Base-by-base conservation (phyloP, 148 eudicot genomes). In the Polygonum maritimum region DNA sequence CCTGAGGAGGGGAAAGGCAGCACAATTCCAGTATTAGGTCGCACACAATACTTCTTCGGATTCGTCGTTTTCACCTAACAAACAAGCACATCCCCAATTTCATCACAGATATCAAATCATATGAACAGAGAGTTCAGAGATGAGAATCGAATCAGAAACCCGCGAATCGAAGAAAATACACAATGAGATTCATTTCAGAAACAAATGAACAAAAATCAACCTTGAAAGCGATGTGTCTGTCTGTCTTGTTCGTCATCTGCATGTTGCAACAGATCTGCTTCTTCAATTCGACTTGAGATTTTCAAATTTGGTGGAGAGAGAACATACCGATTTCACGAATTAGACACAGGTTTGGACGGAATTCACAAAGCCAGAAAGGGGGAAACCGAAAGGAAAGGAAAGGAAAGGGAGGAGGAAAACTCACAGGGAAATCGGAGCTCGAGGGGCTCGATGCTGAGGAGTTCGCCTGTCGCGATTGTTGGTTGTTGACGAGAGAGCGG, bases 21-120 rank as follows among this genome's bases (percentile, higher is more conserved):
- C 75, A 91, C 94, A 31, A 93, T 83, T 76, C 97, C 98, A 35
- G 94, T 86, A 74, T 93, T 93, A 39, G 97, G 98, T 74, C 94
- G 60, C 44, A 93, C 98, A 73, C 91, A 88, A 62, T 93, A 93
- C 86, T 91, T 89, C 83, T 89, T 93, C 21, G 98, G 98, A 84
- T 93, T 91, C 69, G 98, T 93, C 26, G 97, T 91, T 71, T 89
- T 91, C 75, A 93, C 94, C 98, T 93, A 79, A 80, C 75, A 76
- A 19, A 49, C 76, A 81, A 77, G 71, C 69, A 48, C 51, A 41
- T 48, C 47, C 19, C 19, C 60, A 51, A 48, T 14, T 49, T 3
- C 31, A 33, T 33, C 22, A 19, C 48, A 75, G 45, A 38, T 36
- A 21, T 16, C 4, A 38, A 75, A 39, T 52, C 67, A 51, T 0